Evolutionary conservation across 1,139 yeast species (phyloP).

Genomic region (Candida glucosophila): DNA sequence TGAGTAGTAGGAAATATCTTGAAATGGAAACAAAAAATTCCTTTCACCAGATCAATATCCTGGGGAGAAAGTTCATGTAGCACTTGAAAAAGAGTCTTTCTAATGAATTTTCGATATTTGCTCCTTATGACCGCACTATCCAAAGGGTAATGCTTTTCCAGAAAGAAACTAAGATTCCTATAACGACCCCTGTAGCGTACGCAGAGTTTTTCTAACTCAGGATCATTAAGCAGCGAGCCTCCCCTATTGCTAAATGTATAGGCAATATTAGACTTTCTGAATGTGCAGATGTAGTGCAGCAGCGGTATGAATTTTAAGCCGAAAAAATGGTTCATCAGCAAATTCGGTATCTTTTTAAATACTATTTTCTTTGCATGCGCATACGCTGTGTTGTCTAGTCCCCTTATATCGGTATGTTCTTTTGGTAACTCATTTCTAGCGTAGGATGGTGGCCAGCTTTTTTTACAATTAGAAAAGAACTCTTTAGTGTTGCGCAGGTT

Average conservation of each 20-base stretch:
- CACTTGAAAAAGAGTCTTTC: constrained; percentile 12
- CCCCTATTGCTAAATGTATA: constrained; percentile 24
- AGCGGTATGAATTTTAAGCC: constrained; percentile 18
- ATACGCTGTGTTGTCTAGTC: constrained; percentile 23
- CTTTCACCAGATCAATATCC: constrained; percentile 13
- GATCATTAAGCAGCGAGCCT: constrained; percentile 21
- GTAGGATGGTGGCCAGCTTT: constrained; percentile 5
- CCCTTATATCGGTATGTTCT: constrained; percentile 26
- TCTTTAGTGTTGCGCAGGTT: too few relatives aligned
- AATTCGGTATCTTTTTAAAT: constrained; percentile 12
- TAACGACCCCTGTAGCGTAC: constrained; percentile 21
- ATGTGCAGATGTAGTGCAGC: constrained; percentile 19
- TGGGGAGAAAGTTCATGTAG: constrained; percentile 7
- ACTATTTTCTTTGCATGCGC: constrained; percentile 4
- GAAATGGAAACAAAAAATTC: constrained; percentile 34
- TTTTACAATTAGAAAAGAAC: too few relatives aligned
- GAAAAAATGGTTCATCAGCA: constrained; percentile 15
- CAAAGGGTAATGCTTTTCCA: constrained; percentile 19
- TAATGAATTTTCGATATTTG: constrained; percentile 19
- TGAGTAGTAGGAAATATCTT: constrained; percentile 27
- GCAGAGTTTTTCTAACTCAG: constrained; percentile 13
- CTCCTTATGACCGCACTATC: constrained; percentile 27
- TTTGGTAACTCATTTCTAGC: constrained; percentile 14
- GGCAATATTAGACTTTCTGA: constrained; percentile 33
- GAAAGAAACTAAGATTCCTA: constrained; percentile 14